A percentile compares a stretch with the other conserved stretches of the same genome.
These are phyloP conservation scores for Penicillium sp. DNA, from an alignment of 2,329 filamentous ascomycete species.

Conservation along the genomic window DNA sequence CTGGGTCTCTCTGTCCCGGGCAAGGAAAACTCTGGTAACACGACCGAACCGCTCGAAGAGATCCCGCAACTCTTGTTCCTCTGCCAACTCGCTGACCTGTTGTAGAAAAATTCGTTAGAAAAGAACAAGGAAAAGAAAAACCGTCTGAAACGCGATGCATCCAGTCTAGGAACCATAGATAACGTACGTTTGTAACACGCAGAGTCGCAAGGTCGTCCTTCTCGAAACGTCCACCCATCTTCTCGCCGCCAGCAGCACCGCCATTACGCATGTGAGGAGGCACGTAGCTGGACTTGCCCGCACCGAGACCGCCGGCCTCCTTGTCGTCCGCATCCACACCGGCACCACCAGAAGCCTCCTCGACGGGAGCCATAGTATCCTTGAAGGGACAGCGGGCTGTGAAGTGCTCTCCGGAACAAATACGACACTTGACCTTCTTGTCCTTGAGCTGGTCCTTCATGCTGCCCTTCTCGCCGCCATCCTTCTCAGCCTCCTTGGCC, in stretches of 20 bases:
- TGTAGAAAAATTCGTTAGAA: constrained; percentile 4
- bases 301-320: constrained; percentile 58
- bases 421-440: constrained; percentile 99
- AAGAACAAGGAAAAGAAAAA: constrained; percentile 4
- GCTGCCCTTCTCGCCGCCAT: constrained; percentile 57
- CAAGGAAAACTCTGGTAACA: constrained; percentile 95
- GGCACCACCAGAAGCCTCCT: constrained; percentile 41
- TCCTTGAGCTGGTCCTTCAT: constrained; percentile 78
- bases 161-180: neutral
- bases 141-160: neutral
- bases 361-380: constrained; percentile 87
- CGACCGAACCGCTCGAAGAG: constrained; percentile 98
- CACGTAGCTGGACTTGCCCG: constrained; percentile 81
- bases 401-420: constrained; percentile 98
- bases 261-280: constrained; percentile 85
- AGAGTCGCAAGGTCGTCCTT: constrained; percentile 95
- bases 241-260: constrained; percentile 64
- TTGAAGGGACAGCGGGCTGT: constrained; percentile 99
- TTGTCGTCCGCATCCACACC: constrained; percentile 49
- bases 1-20: constrained; percentile 95
- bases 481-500: constrained; percentile 68
- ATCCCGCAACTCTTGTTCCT: constrained; percentile 91
- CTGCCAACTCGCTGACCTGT: constrained; percentile 93
- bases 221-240: constrained; percentile 92
- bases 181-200: constrained; percentile 91